Conservation (phyloP, 2,329 filamentous ascomycete species). For the Pseudogymnoascus destructans region DNA sequence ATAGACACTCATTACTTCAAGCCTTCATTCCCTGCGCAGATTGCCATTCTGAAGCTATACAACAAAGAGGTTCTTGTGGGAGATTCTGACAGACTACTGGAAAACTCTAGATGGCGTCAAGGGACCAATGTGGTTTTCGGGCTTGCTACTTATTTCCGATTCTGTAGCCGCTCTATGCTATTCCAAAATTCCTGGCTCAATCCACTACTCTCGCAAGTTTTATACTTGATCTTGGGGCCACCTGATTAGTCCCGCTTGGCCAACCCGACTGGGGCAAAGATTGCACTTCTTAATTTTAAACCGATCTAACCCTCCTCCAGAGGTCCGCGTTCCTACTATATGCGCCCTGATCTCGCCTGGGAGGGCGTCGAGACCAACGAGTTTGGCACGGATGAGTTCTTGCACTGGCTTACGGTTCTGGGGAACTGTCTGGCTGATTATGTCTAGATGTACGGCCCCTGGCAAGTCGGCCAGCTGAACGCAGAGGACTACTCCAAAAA, state of each 20-base stretch:
- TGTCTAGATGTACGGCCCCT: constrained; percentile 25
- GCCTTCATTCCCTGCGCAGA: background rate
- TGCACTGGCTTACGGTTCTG: constrained; percentile 64
- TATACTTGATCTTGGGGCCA: background rate
- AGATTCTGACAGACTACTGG: background rate
- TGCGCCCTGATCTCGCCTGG: constrained; percentile 65
- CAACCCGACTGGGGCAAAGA: background rate
- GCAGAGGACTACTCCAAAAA: constrained; percentile 43
- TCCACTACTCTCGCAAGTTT: background rate
- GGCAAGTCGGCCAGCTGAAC: constrained; percentile 42
- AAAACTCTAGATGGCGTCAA: background rate
- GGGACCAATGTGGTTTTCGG: background rate
- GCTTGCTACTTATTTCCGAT: background rate
- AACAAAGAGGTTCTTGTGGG: background rate
- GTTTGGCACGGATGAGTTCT: constrained; percentile 78
- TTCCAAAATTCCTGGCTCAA: background rate
- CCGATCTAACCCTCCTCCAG: too few species aligned
- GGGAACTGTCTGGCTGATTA: constrained; percentile 26
- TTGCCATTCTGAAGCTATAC: constrained; percentile 7
- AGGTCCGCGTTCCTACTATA: too few species aligned
- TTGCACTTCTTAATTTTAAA: background rate
- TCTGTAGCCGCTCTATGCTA: background rate
- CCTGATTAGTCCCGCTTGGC: background rate
- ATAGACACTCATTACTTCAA: background rate
- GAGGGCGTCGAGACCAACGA: constrained; percentile 61